Evolutionary conservation across 2,329 filamentous ascomycete genomes (phyloP), one percentile per base, ranked within the genome.

Genomic region (Nothopassalora personata): DNA sequence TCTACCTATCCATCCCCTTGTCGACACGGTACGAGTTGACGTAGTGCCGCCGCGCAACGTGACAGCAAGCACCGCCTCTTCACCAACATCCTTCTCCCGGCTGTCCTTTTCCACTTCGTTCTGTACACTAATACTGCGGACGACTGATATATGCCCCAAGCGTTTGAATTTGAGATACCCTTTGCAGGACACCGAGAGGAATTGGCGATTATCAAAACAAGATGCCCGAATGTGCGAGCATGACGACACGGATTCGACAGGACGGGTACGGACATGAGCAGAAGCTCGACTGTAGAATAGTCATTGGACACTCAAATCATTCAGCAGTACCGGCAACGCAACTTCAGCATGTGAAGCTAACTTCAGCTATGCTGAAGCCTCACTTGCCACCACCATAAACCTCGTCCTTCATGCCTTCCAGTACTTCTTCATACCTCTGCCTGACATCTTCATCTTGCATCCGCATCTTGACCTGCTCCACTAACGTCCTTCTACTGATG

Each of bases 361-460:
- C 3, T 5, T 8, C 39, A 43, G 39, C 39, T 15, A 18, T 18
- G 50, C 18, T 19, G n/a, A 28, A 11, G 19, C n/a, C 30, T n/a
- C 34, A 51, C 49, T 51, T 55, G 13, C 7, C 46, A 11, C 45
- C 57, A 23, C 58, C 59, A 49, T 66, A 67, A 3, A 86, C 87
- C 66, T 89, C 86, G 57, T 81, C 79, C 53, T 84, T 83, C 64
- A 91, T 75, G 68, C 79, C 79, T 64, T 80, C 80, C 63, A 93
- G 73, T 11, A 87, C 87, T 31, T 72, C 68, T 57, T 76, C 74
- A 68, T 82, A 83, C 46, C 64, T 69, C 61, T 70, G 70, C 66
- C 74, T 76, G 52, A 67, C n/a, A 9, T 54, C 60, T 10, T 66
- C 60, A 51, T 65, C 63, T 48, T 50, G 54, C 51, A 47, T 59